phyloP scores from a whole-genome alignment of 129 eudicot genomes.

The Chrysanthemum makinoi region DNA sequence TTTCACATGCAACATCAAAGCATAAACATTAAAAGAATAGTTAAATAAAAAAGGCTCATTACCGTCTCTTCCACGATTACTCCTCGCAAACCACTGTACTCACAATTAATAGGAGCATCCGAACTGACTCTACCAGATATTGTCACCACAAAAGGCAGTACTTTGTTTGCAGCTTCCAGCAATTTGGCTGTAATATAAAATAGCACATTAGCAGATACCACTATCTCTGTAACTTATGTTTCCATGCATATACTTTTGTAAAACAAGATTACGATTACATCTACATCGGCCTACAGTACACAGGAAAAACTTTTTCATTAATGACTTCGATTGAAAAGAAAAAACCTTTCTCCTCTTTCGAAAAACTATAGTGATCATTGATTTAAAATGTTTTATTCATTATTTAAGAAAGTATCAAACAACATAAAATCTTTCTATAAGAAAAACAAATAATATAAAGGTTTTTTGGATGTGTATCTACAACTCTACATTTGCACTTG shows the following conservation, averaged over 20 bases:
- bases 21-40: background rate
- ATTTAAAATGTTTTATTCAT: background rate
- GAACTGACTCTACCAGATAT: constrained; percentile 95
- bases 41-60: constrained; percentile 11
- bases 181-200: constrained; percentile 60
- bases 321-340: background rate
- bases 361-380: background rate
- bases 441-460: background rate
- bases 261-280: background rate
- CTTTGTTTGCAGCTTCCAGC: constrained; percentile 77
- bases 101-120: constrained; percentile 80
- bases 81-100: constrained; percentile 87
- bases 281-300: background rate
- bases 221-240: constrained; percentile 5
- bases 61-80: constrained; percentile 98
- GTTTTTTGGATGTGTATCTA: background rate
- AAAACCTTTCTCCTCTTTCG: background rate
- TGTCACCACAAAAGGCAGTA: constrained; percentile 81
- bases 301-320: background rate
- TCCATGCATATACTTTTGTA: background rate
- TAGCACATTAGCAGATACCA: background rate
- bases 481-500: background rate
- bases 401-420: background rate
- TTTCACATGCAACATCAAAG: background rate
- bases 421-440: background rate